Evolutionary conservation across 2,329 filamentous ascomycete species (phyloP).

Genomic region (Trichothecium sympodiale): DNA sequence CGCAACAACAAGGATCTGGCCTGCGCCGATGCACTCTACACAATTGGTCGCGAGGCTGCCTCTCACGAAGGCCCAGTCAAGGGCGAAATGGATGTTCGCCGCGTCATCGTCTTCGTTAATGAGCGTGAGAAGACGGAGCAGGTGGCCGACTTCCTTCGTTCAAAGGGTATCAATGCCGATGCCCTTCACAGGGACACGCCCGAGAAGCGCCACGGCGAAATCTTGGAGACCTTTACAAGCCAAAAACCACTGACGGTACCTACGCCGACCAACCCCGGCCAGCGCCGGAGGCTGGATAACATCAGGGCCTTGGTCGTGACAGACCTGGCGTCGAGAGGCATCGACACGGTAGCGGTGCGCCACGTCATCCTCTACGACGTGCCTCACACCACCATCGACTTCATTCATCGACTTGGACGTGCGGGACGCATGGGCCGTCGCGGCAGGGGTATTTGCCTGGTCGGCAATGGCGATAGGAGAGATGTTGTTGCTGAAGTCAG

Average conservation of each 20-base stretch:
- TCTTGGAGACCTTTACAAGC: constrained; percentile 63
- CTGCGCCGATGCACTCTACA: constrained; percentile 90
- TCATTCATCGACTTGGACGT: constrained; percentile 88
- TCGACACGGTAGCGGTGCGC: constrained; percentile 83
- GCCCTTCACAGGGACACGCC: constrained; percentile 77
- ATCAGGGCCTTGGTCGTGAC: constrained; percentile 91
- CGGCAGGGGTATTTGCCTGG: constrained; percentile 79
- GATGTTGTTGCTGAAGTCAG: constrained; percentile 88
- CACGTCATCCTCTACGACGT: constrained; percentile 94
- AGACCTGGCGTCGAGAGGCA: constrained; percentile 82
- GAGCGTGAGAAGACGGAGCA: constrained; percentile 82
- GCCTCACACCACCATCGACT: constrained; percentile 95
- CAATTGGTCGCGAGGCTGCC: constrained; percentile 68
- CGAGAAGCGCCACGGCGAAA: constrained; percentile 65
- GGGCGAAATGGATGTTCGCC: constrained; percentile 57
- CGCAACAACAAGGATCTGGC: constrained; percentile 86
- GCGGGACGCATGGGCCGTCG: constrained; percentile 87
- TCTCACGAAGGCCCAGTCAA: constrained; percentile 45
- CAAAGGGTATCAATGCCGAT: constrained; percentile 81
- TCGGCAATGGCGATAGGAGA: constrained; percentile 78
- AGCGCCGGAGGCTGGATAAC: constrained; percentile 50
- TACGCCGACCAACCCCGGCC: constrained; percentile 16
- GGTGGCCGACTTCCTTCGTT: constrained; percentile 65
- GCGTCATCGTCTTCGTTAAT: constrained; percentile 92
- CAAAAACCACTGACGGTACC: constrained; percentile 27